Base-by-base conservation (phyloP, 805 yeast species). In the Kurtzmaniella fragi region DNA sequence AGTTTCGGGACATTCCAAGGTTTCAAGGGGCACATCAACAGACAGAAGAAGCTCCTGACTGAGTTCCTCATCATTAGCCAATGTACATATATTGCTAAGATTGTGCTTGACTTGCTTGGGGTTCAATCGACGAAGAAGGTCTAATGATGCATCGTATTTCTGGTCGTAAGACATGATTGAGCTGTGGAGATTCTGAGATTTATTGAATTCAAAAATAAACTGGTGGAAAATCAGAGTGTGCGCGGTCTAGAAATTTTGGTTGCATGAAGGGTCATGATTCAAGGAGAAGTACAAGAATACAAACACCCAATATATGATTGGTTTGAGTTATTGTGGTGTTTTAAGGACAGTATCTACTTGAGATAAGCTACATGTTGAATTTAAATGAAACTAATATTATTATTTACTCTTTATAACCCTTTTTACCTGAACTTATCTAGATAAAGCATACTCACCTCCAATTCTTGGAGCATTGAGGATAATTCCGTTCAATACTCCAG, bases 31-130 rank as follows among this genome's bases (percentile, higher is more conserved):
- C 37, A 83, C 81, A 62, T 91, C 99, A 10, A 91, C 89, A 0
- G 93, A 76, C 4, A 95, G 77, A 35, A 91, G 69, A 43, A 91
- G 70, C 47, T 91, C 99, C 56, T 84, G 95, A 2, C 96, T 95
- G 27, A 90, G 62, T 25, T 77, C 83, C 30, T 63, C 67, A 32
- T 48, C 52, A 35, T 55, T 52, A 31, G 61, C 50, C 16, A 68
- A 53, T 4, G 64, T 56, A 47, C 73, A 67, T 25, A 68, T 54
- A 38, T 60, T 52, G 31, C 53, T 51, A 39, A 67, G 56, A 49
- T 68, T 67, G 25, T 46, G 39, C 17, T 60, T 32, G 34, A 67
- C 62, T 28, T 48, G 35, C 36, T 57, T 54, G 5, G 74, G 74
- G 46, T 68, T 70, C 40, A 68, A 58, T 38, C 73, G 56, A 37